Conservation (phyloP, 1,284 basidiomycete genomes). For the Trametes sp. region DNA sequence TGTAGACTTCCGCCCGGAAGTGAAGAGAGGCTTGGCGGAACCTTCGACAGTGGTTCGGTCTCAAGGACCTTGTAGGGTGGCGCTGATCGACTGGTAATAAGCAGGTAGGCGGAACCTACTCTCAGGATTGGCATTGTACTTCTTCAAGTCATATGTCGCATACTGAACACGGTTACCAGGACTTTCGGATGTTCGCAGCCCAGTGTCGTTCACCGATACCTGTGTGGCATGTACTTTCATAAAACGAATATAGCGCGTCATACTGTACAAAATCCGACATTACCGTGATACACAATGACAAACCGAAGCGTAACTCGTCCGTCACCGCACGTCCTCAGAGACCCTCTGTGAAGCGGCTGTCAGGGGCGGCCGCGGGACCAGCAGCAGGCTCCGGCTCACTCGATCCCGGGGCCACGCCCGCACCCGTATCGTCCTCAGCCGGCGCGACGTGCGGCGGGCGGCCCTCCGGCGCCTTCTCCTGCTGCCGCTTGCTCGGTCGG, state of each 20-base stretch:
- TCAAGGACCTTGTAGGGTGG: background rate
- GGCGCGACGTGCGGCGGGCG: slow-evolving; percentile 45
- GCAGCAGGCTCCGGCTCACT: slow-evolving; percentile 31
- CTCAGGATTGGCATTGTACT: too few relatives aligned
- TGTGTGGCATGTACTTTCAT: too few relatives aligned
- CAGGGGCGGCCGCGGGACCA: slow-evolving; percentile 47
- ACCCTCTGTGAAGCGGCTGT: slow-evolving; percentile 41
- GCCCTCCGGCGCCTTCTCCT: slow-evolving; percentile 76
- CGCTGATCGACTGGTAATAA: too few relatives aligned
- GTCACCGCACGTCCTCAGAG: background rate
- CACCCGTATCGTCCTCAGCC: slow-evolving; percentile 23
- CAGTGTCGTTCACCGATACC: too few relatives aligned
- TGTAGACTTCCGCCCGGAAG: background rate
- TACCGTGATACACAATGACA: background rate
- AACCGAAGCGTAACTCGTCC: background rate
- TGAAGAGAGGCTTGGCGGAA: background rate
- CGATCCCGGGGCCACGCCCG: slow-evolving; percentile 29
- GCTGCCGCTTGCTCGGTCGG: slow-evolving; percentile 63
- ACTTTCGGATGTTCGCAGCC: too few relatives aligned
- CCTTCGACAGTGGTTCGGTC: background rate
- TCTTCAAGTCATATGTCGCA: too few relatives aligned
- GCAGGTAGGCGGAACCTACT: too few relatives aligned
- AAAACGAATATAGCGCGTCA: background rate
- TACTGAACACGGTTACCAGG: too few relatives aligned
- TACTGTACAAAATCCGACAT: background rate